Conservation (phyloP, 2,329 filamentous ascomycete genomes). For the Bipolaris oryzae region DNA sequence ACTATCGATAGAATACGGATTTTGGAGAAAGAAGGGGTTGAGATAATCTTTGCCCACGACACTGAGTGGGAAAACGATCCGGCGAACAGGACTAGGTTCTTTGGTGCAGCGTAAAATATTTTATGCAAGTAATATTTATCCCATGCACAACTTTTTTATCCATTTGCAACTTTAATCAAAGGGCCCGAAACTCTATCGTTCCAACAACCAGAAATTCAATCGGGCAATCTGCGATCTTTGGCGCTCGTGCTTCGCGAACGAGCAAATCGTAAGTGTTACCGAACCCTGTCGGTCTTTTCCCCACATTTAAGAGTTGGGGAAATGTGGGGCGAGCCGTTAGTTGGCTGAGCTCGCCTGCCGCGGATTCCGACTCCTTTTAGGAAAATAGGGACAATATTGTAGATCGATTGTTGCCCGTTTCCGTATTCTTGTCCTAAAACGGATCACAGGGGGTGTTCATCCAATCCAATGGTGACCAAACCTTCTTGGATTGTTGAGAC, state of each 20-base stretch:
- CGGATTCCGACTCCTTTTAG: slow-evolving; percentile 4
- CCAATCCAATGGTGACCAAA: too few species aligned
- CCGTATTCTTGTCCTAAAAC: too few species aligned
- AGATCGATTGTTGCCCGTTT: too few species aligned
- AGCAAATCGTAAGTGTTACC: neutral
- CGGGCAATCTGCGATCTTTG: neutral
- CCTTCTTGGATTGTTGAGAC: too few species aligned
- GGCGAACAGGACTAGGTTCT: slow-evolving; percentile 36
- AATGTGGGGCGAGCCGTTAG: slow-evolving; percentile 13
- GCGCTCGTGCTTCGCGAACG: neutral
- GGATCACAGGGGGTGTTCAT: too few species aligned
- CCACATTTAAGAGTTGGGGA: slow-evolving; percentile 15
- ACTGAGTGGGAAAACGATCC: slow-evolving; percentile 55
- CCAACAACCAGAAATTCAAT: neutral
- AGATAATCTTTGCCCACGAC: slow-evolving; percentile 61
- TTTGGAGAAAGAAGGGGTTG: slow-evolving; percentile 52
- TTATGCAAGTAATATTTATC: neutral
- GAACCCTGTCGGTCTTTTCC: slow-evolving; percentile 6
- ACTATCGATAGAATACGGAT: slow-evolving; percentile 53
- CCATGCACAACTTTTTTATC: neutral
- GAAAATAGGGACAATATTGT: too few species aligned
- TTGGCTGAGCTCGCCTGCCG: neutral
- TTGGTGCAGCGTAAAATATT: slow-evolving; percentile 23
- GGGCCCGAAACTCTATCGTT: neutral
- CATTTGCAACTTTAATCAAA: neutral